Evolutionary conservation across 2,329 filamentous ascomycete genomes (phyloP).

Genomic region (Arthrobotrys pseudoclavata): DNA sequence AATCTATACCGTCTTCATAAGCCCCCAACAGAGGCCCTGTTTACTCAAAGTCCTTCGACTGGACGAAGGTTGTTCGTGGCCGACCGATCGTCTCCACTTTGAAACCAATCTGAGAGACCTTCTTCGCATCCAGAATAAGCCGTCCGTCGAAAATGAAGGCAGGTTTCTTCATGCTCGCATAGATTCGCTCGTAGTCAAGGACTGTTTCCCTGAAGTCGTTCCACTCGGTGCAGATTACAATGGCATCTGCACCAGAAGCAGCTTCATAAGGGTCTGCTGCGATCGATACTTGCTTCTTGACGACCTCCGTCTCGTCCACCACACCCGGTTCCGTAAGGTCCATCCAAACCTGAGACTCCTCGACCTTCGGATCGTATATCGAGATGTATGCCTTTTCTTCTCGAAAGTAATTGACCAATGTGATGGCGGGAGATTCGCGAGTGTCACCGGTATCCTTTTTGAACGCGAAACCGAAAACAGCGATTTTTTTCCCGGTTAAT

Average conservation of each 20-base stretch:
- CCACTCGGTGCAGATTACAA: constrained; percentile 71
- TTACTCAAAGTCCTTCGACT: constrained; percentile 54
- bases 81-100: constrained; percentile 64
- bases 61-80: constrained; percentile 56
- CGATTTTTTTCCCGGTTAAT: constrained; percentile 77
- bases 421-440: constrained; percentile 77
- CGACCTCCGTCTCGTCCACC: constrained; percentile 64
- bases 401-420: constrained; percentile 76
- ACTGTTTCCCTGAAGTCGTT: constrained; percentile 69
- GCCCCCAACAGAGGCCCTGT: neutral
- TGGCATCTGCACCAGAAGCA: constrained; percentile 68
- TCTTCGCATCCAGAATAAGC: constrained; percentile 63
- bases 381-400: constrained; percentile 77
- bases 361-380: constrained; percentile 66
- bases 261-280: constrained; percentile 68
- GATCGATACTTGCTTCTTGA: constrained; percentile 66
- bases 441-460: constrained; percentile 85
- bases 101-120: constrained; percentile 64
- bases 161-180: constrained; percentile 68
- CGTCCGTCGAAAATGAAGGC: constrained; percentile 70
- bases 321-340: constrained; percentile 64
- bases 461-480: constrained; percentile 81
- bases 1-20: constrained; percentile 7
- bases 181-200: constrained; percentile 69
- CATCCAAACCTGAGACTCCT: constrained; percentile 66